phyloP scores from a whole-genome alignment of 495 filamentous ascomycete species.

The Pyrenopolyporus hunteri region DNA sequence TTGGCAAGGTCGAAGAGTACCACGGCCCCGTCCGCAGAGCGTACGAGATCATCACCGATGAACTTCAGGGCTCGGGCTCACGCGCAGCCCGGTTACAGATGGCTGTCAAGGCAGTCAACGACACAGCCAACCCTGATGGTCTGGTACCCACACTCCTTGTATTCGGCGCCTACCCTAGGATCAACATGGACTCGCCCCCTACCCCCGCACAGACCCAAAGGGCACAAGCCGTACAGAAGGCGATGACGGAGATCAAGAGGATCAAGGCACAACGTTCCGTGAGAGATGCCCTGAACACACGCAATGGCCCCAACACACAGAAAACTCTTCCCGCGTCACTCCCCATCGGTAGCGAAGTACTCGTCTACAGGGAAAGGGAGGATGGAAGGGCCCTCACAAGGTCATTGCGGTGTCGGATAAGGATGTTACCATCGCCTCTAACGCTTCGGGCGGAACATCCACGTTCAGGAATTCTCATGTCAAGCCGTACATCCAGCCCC shows the following conservation, averaged over 20 bases:
- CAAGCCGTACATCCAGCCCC: background rate
- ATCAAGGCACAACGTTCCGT: constrained; percentile 16
- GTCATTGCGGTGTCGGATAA: background rate
- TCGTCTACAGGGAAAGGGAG: background rate
- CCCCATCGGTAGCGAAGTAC: background rate
- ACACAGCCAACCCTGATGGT: background rate
- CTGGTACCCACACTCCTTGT: background rate
- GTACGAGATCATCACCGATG: constrained; percentile 32
- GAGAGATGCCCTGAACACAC: constrained; percentile 6
- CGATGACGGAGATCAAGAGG: constrained; percentile 26
- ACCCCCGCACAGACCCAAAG: constrained; percentile 2
- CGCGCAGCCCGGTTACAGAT: constrained; percentile 27
- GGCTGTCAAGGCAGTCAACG: constrained; percentile 38
- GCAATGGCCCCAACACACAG: constrained; percentile 29
- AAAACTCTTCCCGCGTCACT: background rate
- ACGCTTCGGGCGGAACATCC: background rate
- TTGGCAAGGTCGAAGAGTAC: constrained; percentile 35
- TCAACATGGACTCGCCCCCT: background rate
- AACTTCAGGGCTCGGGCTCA: constrained; percentile 8
- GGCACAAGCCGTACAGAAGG: constrained; percentile 29
- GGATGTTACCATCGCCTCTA: background rate
- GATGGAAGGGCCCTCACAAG: background rate
- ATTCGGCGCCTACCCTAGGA: background rate
- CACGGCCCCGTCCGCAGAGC: background rate
- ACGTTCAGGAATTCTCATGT: background rate